Percentiles rank a stretch among this genome's conserved stretches.
Conservation (phyloP, 495 filamentous ascomycete species). For the Cryomyces minteri region DNA sequence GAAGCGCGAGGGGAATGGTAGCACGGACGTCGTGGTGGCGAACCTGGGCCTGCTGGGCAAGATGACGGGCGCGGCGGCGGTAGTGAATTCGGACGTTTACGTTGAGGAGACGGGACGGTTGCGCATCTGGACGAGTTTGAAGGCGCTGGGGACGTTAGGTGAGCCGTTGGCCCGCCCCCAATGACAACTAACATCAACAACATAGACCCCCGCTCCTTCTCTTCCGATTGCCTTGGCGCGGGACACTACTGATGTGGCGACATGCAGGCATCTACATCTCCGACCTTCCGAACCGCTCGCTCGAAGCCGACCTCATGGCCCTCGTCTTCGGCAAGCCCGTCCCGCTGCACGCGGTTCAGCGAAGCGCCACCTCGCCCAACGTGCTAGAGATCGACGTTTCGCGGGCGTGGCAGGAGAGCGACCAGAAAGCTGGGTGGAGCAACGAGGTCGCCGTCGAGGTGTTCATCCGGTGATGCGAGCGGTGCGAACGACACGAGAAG, state of each 20-base stretch:
- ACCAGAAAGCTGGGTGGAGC: constrained; percentile 53
- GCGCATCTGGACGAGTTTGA: constrained; percentile 45
- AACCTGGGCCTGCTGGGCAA: constrained; percentile 72
- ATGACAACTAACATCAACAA: background rate
- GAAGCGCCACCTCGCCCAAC: constrained; percentile 31
- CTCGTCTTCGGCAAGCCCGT: constrained; percentile 53
- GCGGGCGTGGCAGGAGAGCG: constrained; percentile 61
- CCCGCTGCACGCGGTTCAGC: constrained; percentile 42
- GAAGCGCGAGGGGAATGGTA: constrained; percentile 13
- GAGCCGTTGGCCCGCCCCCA: constrained; percentile 15
- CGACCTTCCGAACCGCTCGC: constrained; percentile 34
- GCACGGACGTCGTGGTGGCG: constrained; percentile 23
- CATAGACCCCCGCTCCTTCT: background rate
- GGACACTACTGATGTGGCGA: background rate
- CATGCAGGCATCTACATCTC: constrained; percentile 50
- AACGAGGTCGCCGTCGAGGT: constrained; percentile 69
- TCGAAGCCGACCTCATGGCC: constrained; percentile 54
- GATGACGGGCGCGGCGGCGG: constrained; percentile 74
- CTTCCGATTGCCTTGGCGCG: background rate
- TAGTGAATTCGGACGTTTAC: constrained; percentile 38
- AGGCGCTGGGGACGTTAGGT: constrained; percentile 67
- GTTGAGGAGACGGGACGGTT: constrained; percentile 40
- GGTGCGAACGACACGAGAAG: too few relatives aligned
- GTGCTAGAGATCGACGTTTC: constrained; percentile 65
- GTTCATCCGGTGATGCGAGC: constrained; percentile 20